Base-by-base conservation (phyloP, 2,329 filamentous ascomycete genomes). In the Colletotrichum tamarilloi region DNA sequence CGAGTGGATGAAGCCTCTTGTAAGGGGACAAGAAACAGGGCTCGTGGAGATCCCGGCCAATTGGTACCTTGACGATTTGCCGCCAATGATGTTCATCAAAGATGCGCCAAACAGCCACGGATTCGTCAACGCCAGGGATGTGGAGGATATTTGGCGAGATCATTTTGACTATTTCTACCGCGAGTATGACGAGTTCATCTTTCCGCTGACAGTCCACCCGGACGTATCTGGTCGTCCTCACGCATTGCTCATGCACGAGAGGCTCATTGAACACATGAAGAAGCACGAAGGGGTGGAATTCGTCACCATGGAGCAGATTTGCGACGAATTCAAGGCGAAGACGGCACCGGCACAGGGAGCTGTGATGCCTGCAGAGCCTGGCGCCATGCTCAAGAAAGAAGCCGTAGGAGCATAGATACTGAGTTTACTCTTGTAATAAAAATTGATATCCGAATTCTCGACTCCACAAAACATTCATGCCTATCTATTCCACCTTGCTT, bases 161-260 rank as follows among this genome's bases (percentile, higher is more conserved):
- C 90, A 92, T 75, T 93, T 93, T 72, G 88, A 92, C 76, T 94
- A 94, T 81, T 94, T 93, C 77, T 95, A 95, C 79, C 86, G 92
- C 32, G 92, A 95, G 80, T 92, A 94, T 75, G 92, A 95, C 76
- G 91, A 93, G 76, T 94, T 94, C 74, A 88, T 94, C 65, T 94
- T 95, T 77, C 92, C 93, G 0, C 92, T 95, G 81, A 95, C 93
- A 0, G 92, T 94, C 46, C 93, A 95, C 80, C 93, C 93, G 0
- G 93, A 95, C 77, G 91, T 93, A 0, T 91, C 89, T 3, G 93
- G 93, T 0, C 86, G 92, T 22, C 93, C 93, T 0, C 93, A 95
- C 81, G 93, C 91, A 0, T 77, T 95, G 32, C 83, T 94, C 7
- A 94, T 94, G 92, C 91, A 94, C 75, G 92, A 94, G 81, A 87